A percentile compares a stretch with the other conserved stretches of the same genome.
phyloP scores from a whole-genome alignment of 352 stramenopile species.

The Aphanomyces stellatus region DNA sequence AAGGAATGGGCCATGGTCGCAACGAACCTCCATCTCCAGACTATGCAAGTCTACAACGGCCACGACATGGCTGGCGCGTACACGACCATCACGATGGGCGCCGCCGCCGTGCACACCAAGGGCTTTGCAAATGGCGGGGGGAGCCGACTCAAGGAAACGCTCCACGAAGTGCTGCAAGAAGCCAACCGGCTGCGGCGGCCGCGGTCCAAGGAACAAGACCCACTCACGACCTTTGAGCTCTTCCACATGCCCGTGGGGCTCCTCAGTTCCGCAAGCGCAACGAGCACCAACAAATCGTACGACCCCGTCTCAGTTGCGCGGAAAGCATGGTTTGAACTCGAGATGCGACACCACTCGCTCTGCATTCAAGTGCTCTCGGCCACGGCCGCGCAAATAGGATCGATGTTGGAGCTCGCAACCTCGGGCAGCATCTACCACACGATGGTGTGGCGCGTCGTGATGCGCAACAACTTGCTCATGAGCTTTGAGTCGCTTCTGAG shows the following conservation, averaged over 20 bases:
- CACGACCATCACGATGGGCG: conserved; percentile 78
- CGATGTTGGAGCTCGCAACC: conserved; percentile 53
- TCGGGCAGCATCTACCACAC: conserved; percentile 48
- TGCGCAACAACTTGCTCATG: conserved; percentile 54
- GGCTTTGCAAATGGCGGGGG: conserved; percentile 67
- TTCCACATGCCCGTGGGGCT: neutral
- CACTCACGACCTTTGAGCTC: neutral
- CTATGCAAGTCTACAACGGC: conserved; percentile 17
- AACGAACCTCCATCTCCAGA: conserved; percentile 64
- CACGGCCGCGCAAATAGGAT: conserved; percentile 49
- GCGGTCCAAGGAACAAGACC: neutral
- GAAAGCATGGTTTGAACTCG: conserved; percentile 55
- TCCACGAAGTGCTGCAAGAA: conserved; percentile 1
- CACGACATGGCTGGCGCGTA: neutral
- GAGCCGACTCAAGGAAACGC: neutral
- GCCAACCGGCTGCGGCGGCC: neutral
- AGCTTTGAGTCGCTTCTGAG: conserved; percentile 81
- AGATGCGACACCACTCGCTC: conserved; percentile 63
- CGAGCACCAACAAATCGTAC: conserved; percentile 15
- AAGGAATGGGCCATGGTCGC: conserved; percentile 71
- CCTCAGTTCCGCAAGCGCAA: neutral
- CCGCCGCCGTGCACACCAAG: conserved; percentile 67
- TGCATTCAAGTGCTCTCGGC: conserved; percentile 67
- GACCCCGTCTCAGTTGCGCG: conserved; percentile 42
- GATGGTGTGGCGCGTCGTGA: conserved; percentile 44